Conservation (phyloP, 768 basidiomycete genomes). For the Rhodotorula babjevae region DNA sequence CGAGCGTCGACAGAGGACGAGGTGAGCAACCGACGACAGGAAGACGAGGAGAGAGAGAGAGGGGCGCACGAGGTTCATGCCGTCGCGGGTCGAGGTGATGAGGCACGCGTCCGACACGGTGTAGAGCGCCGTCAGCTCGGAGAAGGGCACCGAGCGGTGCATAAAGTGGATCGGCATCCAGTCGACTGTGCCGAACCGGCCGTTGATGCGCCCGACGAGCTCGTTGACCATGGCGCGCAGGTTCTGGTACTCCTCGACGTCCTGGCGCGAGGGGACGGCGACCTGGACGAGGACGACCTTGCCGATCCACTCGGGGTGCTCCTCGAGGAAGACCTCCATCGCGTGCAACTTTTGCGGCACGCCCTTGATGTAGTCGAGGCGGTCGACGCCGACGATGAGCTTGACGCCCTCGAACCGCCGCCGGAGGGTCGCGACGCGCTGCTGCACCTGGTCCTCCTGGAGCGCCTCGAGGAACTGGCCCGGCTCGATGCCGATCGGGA, state of each 20-base stretch:
- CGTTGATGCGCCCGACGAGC: constrained; percentile 96
- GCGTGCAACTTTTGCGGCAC: constrained; percentile 97
- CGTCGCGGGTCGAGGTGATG: constrained; percentile 90
- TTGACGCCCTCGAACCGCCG: constrained; percentile 89
- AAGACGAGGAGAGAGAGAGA: constrained; percentile 1
- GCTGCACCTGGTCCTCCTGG: constrained; percentile 69
- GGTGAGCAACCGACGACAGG: neutral
- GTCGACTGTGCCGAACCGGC: constrained; percentile 96
- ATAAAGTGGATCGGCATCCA: constrained; percentile 99
- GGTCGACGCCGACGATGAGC: constrained; percentile 96
- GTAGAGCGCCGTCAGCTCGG: constrained; percentile 96
- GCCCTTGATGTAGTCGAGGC: constrained; percentile 99
- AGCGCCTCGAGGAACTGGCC: constrained; percentile 82
- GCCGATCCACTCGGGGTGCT: constrained; percentile 99
- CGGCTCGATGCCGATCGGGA: constrained; percentile 98
- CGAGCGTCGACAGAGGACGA: neutral
- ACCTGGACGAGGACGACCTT: constrained; percentile 96
- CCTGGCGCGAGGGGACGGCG: constrained; percentile 93
- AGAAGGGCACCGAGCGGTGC: constrained; percentile 89
- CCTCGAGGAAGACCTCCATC: constrained; percentile 89
- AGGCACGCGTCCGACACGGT: constrained; percentile 94
- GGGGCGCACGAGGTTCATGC: constrained; percentile 86
- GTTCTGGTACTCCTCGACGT: constrained; percentile 99
- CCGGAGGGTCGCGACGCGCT: constrained; percentile 73
- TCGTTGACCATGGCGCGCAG: constrained; percentile 92